phyloP scores from a whole-genome alignment of 2,329 filamentous ascomycete genomes.

The Phialophora tarda region DNA sequence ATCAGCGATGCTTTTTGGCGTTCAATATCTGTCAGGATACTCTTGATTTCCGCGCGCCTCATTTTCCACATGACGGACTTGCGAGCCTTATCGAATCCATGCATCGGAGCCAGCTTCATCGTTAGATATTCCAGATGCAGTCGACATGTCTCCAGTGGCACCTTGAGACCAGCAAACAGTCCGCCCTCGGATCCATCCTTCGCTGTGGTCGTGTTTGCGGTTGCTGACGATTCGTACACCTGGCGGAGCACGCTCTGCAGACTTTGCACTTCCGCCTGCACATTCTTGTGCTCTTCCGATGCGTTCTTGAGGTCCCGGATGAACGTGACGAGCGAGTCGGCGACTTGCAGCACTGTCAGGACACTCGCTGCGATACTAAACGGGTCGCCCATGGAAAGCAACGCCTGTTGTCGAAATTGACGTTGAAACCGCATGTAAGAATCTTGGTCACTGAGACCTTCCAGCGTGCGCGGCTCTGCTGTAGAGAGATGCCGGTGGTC shows the following conservation, averaged over 20 bases:
- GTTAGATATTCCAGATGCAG: conserved; percentile 1
- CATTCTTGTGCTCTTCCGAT: conserved; percentile 5
- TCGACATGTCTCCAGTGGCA: neutral
- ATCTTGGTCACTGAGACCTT: neutral
- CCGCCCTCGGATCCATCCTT: neutral
- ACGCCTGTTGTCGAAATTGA: neutral
- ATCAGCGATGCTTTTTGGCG: conserved; percentile 4
- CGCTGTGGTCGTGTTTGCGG: neutral
- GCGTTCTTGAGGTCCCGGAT: conserved; percentile 12
- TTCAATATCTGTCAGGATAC: conserved; percentile 3
- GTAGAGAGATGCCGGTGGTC: neutral
- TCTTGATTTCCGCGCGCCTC: neutral
- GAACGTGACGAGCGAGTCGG: conserved; percentile 8
- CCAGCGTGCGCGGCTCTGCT: neutral
- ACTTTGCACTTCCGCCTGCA: neutral
- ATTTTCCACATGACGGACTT: conserved; percentile 6
- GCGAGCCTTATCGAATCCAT: conserved; percentile 2
- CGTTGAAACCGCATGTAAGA: neutral
- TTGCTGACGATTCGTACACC: neutral
- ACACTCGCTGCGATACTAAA: conserved; percentile 10
- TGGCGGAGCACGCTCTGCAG: conserved; percentile 4
- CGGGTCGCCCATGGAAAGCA: conserved; percentile 9
- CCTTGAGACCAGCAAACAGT: neutral
- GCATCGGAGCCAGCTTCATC: neutral
- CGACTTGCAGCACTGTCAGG: conserved; percentile 11